These are phyloP conservation scores for Sphagnum fallax DNA, from an alignment of 228 moss, liverwort and hornwort genomes.

Conservation along the genomic window DNA sequence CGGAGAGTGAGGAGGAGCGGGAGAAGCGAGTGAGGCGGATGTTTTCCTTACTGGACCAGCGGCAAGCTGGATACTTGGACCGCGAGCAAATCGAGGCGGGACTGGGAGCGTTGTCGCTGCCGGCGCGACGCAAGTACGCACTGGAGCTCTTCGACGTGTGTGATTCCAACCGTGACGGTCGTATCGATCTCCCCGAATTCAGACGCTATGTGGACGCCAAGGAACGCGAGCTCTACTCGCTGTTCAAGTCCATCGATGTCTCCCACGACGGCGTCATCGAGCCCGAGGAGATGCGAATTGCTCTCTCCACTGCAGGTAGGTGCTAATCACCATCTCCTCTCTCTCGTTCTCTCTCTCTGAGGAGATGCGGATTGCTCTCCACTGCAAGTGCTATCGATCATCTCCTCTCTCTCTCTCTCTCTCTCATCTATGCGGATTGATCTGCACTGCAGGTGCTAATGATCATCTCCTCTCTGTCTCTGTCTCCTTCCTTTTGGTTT, in stretches of 20 bases:
- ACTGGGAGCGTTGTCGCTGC: slow-evolving; percentile 43
- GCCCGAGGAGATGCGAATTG: slow-evolving; percentile 65
- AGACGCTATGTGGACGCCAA: slow-evolving; percentile 73
- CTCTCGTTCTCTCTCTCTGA: neutral
- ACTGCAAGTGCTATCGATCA: neutral
- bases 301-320: slow-evolving; percentile 65
- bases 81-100: slow-evolving; percentile 53
- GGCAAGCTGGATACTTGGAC: slow-evolving; percentile 62
- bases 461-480: too few species aligned
- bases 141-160: slow-evolving; percentile 65
- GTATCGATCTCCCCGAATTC: slow-evolving; percentile 83
- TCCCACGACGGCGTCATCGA: slow-evolving; percentile 71
- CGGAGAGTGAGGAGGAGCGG: slow-evolving; percentile 71
- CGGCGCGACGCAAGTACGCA: slow-evolving; percentile 64
- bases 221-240: slow-evolving; percentile 66
- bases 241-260: slow-evolving; percentile 75
- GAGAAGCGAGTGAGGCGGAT: slow-evolving; percentile 55
- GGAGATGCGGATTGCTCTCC: neutral
- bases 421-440: too few species aligned
- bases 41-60: slow-evolving; percentile 62
- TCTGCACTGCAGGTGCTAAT: too few species aligned
- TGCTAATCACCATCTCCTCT: neutral
- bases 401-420: too few species aligned
- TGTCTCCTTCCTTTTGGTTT: too few species aligned
- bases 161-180: slow-evolving; percentile 80